Evolutionary conservation across 2,329 filamentous ascomycete genomes (phyloP).

Genomic region (Fonsecaea pugnacius): DNA sequence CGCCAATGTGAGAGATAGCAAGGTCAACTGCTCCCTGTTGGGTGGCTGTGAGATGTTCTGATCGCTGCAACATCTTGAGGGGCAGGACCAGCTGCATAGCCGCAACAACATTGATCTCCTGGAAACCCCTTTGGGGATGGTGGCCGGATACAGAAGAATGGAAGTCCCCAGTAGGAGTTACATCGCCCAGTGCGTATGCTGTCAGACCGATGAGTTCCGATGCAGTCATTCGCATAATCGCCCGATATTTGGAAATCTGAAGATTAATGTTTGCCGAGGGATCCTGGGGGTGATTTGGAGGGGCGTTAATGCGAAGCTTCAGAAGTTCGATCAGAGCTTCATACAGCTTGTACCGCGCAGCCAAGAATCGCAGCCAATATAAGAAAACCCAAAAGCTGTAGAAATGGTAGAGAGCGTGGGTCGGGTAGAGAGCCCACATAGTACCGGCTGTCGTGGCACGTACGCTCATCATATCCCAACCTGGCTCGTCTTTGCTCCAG

Average conservation of each 20-base stretch:
- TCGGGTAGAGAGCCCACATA: slow-evolving; percentile 36
- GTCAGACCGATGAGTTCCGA: slow-evolving; percentile 35
- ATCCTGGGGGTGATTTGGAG: neutral
- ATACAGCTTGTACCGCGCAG: slow-evolving; percentile 37
- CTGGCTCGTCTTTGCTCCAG: slow-evolving; percentile 35
- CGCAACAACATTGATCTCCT: slow-evolving; percentile 36
- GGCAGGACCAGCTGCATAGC: slow-evolving; percentile 37
- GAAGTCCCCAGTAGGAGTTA: slow-evolving; percentile 31
- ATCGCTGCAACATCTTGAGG: slow-evolving; percentile 35
- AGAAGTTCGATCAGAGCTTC: slow-evolving; percentile 34
- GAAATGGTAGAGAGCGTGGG: slow-evolving; percentile 33
- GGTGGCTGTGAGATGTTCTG: slow-evolving; percentile 29
- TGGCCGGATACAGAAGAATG: slow-evolving; percentile 28
- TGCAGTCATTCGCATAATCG: slow-evolving; percentile 28
- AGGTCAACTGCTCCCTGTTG: slow-evolving; percentile 37
- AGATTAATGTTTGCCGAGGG: slow-evolving; percentile 5
- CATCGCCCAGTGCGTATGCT: slow-evolving; percentile 36
- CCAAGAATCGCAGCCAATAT: slow-evolving; percentile 35
- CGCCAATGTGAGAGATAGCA: slow-evolving; percentile 36
- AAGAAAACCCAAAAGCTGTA: slow-evolving; percentile 36
- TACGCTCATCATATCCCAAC: slow-evolving; percentile 35
- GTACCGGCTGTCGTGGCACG: slow-evolving; percentile 26
- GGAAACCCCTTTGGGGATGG: slow-evolving; percentile 24
- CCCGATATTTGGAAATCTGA: slow-evolving; percentile 27
- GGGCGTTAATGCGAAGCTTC: slow-evolving; percentile 15